Base-by-base conservation (phyloP, 2,329 filamentous ascomycete species). In the Sporothrix globosa region DNA sequence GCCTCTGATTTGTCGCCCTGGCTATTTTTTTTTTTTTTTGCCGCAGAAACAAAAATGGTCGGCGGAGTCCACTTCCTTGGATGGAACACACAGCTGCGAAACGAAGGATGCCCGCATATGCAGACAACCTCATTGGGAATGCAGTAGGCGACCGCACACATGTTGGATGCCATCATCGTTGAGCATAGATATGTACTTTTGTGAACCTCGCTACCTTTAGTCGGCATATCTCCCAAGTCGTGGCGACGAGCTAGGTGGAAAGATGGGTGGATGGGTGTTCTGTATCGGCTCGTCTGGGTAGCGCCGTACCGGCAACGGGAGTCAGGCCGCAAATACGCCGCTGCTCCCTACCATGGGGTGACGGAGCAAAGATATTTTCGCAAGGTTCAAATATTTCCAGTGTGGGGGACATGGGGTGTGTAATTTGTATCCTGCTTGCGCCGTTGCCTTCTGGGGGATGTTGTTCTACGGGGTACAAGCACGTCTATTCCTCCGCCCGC, bases 201-300 rank as follows among this genome's bases (percentile, higher is more conserved):
- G 41, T 69, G 41, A 24, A 60, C 54, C 41, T 48, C 44, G 5
- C 52, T 44, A 67, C 10, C 39, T 14, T 48, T 10, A 44, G 34
- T 54, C 34, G 71, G 71, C 58, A 63, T 69, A 73, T 73, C 67
- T 67, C 67, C 68, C 67, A 67, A 67, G 63, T 30, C 34, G 34
- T 34, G 21, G 52, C 13, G 46, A 56, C 11, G 54, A 53, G 46
- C 19, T 39, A 61, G 39, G 14, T 46, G 30, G 21, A 61, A 41
- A 44, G 56, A 39, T 11, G 56, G 34, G 34, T 67, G 54, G 60
- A 34, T 63, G 61, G 67, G 50, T 68, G 60, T 67, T 61, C 50
- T n/a, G 65, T 53, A 34, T 56, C 54, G 69, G 60, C 60, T 58
- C 61, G 27, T 14, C 39, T 71, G 69, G 67, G 54, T 48, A 69